Evolutionary conservation across 164 flowering plant genomes (phyloP).

Genomic region (Umbellularia californica): DNA sequence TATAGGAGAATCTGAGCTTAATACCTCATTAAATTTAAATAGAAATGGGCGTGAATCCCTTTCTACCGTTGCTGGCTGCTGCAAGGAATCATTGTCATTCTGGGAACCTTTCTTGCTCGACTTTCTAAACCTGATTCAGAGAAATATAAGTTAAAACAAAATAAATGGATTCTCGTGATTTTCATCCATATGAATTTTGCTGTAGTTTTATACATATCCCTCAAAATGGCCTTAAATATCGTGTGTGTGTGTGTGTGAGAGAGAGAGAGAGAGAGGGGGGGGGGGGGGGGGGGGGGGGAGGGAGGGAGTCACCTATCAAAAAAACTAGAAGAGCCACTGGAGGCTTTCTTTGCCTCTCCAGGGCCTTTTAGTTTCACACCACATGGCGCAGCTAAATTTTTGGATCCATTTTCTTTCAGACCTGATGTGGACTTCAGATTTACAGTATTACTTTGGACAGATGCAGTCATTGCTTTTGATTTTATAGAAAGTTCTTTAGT

Average conservation of each 20-base stretch:
- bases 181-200: not conserved
- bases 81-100: constrained; percentile 20
- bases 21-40: constrained; percentile 90
- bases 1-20: no score
- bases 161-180: not conserved
- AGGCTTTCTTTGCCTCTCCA: constrained; percentile 36
- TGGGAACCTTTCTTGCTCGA: constrained; percentile 34
- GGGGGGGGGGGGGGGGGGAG: not conserved
- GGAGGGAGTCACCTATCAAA: constrained; percentile 43
- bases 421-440: constrained; percentile 11
- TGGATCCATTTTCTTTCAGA: constrained; percentile 13
- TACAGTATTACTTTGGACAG: constrained; percentile 12
- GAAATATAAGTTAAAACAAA: not conserved
- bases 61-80: constrained; percentile 37
- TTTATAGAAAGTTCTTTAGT: constrained; percentile 17
- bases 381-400: constrained; percentile 16
- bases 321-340: constrained; percentile 44
- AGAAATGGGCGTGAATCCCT: constrained; percentile 70
- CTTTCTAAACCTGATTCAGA: constrained; percentile 62
- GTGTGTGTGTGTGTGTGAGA: no score
- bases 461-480: constrained; percentile 13
- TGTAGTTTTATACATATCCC: not conserved
- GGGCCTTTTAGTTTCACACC: constrained; percentile 25
- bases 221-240: no score
- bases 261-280: not conserved